Percentiles rank a stretch among this genome's conserved stretches.
These are phyloP conservation scores for Cryptococcus amylolentus DNA, from an alignment of 1,284 basidiomycete species.

Conservation along the genomic window DNA sequence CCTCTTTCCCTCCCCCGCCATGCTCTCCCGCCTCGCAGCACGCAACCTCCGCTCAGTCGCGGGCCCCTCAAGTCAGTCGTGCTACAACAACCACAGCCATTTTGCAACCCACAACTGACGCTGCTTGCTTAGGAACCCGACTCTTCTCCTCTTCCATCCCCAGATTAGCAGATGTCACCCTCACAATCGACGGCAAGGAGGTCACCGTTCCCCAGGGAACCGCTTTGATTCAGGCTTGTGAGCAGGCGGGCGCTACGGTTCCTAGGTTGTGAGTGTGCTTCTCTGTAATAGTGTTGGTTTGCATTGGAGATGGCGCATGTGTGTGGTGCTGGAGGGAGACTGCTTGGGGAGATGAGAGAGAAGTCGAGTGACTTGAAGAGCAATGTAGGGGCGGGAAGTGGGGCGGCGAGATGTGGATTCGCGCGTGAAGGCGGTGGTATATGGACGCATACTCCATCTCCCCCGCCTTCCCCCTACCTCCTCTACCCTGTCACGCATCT, in stretches of 20 bases:
- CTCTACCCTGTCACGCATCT: no score
- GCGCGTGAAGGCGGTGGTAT: no score
- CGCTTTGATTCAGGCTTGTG: slow-evolving; percentile 93
- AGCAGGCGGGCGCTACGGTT: slow-evolving; percentile 40
- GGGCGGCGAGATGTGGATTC: no score
- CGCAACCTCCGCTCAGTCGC: slow-evolving; percentile 22
- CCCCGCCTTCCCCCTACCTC: no score
- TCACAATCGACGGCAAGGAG: slow-evolving; percentile 89
- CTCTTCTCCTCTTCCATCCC: slow-evolving; percentile 41
- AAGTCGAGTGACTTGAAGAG: no score
- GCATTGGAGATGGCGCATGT: background rate
- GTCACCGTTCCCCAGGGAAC: slow-evolving; percentile 89
- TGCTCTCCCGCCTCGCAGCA: slow-evolving; percentile 32
- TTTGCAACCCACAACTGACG: background rate
- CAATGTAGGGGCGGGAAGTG: no score
- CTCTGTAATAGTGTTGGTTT: no score
- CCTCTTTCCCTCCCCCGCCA: slow-evolving; percentile 4
- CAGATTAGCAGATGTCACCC: slow-evolving; percentile 72
- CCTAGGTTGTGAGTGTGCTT: slow-evolving; percentile 39
- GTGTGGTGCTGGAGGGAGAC: no score
- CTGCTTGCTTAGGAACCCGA: slow-evolving; percentile 23
- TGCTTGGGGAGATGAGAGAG: no score
- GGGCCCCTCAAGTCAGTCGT: slow-evolving; percentile 19
- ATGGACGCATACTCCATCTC: no score
- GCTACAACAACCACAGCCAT: background rate